A percentile compares a stretch with the other conserved stretches of the same genome.
Conservation (phyloP, 2,329 filamentous ascomycete genomes). For the Scolecobasidium constrictum region DNA sequence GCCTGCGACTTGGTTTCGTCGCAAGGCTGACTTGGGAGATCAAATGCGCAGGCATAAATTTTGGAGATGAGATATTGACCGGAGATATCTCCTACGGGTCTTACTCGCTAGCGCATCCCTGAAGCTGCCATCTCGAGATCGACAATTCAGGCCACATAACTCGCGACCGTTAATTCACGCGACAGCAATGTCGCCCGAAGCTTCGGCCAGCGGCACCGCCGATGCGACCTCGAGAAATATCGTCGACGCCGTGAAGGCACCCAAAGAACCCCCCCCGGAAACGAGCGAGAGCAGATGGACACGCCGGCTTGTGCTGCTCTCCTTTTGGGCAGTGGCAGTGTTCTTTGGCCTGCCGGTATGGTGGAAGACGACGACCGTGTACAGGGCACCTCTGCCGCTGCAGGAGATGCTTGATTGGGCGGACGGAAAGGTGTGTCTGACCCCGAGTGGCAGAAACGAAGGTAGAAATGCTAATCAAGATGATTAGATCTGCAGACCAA, state of each 20-base stretch:
- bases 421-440: conserved; percentile 61
- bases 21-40: no score
- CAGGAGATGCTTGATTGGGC: conserved; percentile 86
- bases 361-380: conserved; percentile 91
- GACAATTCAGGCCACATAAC: no score
- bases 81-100: no score
- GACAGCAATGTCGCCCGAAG: not conserved
- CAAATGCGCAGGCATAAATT: no score
- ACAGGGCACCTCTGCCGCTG: conserved; percentile 73
- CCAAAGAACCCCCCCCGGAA: conserved; percentile 58
- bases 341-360: conserved; percentile 83
- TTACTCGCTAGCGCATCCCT: no score
- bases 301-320: conserved; percentile 65
- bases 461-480: no score
- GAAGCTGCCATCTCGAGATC: no score
- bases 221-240: no score
- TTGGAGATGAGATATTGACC: no score
- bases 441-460: no score
- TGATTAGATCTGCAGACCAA: conserved; percentile 83
- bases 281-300: conserved; percentile 56
- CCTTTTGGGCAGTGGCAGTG: conserved; percentile 83
- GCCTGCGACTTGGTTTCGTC: no score
- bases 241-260: not conserved
- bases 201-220: not conserved
- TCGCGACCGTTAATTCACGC: no score